phyloP scores from a whole-genome alignment of 352 stramenopile genomes.

The Phytophthora sojae region DNA sequence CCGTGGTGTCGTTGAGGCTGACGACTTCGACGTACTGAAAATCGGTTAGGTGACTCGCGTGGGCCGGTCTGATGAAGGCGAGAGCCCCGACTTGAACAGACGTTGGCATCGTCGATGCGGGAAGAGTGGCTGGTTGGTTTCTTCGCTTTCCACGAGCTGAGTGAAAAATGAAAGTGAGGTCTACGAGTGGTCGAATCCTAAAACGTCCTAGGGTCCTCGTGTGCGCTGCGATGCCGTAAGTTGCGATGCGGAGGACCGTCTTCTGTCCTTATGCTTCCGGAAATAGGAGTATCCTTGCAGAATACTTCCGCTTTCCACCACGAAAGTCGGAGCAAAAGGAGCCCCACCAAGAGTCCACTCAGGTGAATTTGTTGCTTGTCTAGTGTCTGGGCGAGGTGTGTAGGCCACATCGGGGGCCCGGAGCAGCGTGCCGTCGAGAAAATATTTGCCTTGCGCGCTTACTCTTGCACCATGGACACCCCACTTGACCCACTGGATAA shows the following conservation, averaged over 20 bases:
- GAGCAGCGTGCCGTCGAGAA: conserved; percentile 14
- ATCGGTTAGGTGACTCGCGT: not conserved
- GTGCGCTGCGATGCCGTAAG: too few species aligned
- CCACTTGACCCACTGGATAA: conserved; percentile 7
- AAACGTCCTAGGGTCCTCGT: too few species aligned
- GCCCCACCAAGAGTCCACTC: conserved; percentile 23
- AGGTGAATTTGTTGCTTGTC: conserved; percentile 9
- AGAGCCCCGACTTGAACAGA: conserved; percentile 1
- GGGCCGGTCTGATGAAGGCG: not conserved
- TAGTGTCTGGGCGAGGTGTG: conserved; percentile 4
- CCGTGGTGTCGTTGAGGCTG: not conserved
- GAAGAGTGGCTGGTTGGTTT: too few species aligned
- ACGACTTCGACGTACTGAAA: conserved; percentile 21
- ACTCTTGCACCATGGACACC: conserved; percentile 24
- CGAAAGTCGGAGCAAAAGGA: conserved; percentile 30
- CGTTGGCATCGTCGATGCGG: not conserved
- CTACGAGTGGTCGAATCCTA: too few species aligned
- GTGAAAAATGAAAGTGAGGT: too few species aligned
- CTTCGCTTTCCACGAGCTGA: too few species aligned
- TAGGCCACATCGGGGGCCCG: conserved; percentile 9
- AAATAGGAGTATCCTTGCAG: too few species aligned
- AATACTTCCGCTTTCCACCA: conserved; percentile 6
- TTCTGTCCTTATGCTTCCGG: too few species aligned
- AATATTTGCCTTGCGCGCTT: conserved; percentile 23
- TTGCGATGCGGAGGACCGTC: too few species aligned